A percentile compares a stretch with the other conserved stretches of the same genome.
Conservation (phyloP, 2,329 filamentous ascomycete species). For the Monilinia fructicola region DNA sequence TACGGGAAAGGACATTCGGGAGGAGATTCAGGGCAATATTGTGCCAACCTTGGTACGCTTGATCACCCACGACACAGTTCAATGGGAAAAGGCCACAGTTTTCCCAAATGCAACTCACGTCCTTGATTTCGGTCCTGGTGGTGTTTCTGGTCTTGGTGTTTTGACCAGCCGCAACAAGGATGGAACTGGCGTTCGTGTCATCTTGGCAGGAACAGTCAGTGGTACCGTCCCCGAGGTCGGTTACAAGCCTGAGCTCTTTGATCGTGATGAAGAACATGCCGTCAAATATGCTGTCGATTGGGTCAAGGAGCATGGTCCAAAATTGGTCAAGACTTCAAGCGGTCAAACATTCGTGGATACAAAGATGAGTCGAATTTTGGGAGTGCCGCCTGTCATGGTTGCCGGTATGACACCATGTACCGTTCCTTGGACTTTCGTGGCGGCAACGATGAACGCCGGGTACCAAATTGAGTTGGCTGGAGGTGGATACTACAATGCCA, state of each 20-base stretch:
- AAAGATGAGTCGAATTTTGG: conserved; percentile 87
- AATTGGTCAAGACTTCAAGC: conserved; percentile 81
- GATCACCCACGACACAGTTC: conserved; percentile 90
- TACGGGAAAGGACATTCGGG: conserved; percentile 79
- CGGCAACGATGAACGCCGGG: conserved; percentile 91
- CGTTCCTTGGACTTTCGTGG: conserved; percentile 87
- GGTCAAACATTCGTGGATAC: conserved; percentile 94
- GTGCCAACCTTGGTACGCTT: conserved; percentile 84
- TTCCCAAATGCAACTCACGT: conserved; percentile 93
- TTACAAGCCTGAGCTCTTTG: conserved; percentile 97
- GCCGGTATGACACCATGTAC: conserved; percentile 93
- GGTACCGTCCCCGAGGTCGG: conserved; percentile 88
- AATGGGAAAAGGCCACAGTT: conserved; percentile 93
- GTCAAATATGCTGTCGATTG: conserved; percentile 95
- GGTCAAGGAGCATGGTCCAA: conserved; percentile 97
- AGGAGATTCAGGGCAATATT: conserved; percentile 70
- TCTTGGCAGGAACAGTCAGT: conserved; percentile 89
- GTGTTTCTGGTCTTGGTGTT: conserved; percentile 92
- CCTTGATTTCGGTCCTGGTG: conserved; percentile 93
- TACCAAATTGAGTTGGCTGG: conserved; percentile 90
- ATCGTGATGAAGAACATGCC: conserved; percentile 90
- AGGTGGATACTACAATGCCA: conserved; percentile 83
- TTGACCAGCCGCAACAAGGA: conserved; percentile 99
- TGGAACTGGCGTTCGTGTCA: conserved; percentile 93
- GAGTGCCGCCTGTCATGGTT: conserved; percentile 83